Evolutionary conservation across 768 basidiomycete species (phyloP).

Genomic region (Ramaria rubella): DNA sequence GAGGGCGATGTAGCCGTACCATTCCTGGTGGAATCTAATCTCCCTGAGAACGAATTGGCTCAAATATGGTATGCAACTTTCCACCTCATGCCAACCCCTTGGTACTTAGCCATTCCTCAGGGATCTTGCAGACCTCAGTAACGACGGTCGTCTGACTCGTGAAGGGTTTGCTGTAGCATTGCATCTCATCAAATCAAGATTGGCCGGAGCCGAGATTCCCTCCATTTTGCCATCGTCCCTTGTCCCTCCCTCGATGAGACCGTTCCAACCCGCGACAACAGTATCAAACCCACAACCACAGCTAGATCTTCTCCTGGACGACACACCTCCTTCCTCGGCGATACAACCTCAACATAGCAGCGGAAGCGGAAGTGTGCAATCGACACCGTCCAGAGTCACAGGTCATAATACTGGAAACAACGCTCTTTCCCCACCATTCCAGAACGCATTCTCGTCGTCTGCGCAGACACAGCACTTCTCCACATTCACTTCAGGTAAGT

Average conservation of each 20-base stretch:
- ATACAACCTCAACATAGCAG: conserved; percentile 1
- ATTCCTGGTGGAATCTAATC: conserved; percentile 87
- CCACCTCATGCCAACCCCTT: neutral
- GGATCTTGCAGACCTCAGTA: conserved; percentile 89
- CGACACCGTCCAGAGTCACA: neutral
- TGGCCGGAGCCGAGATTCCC: conserved; percentile 75
- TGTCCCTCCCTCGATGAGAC: conserved; percentile 77
- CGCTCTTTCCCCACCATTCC: neutral
- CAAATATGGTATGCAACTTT: conserved; percentile 69
- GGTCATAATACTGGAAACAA: neutral
- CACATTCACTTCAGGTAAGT: neutral
- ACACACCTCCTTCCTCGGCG: conserved; percentile 26
- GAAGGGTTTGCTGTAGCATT: conserved; percentile 96
- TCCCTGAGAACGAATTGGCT: conserved; percentile 79
- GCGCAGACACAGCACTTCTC: conserved; percentile 31
- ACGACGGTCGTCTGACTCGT: conserved; percentile 77
- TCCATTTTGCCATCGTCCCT: conserved; percentile 61
- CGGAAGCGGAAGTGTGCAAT: neutral
- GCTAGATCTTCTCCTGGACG: conserved; percentile 42
- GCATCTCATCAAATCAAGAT: conserved; percentile 83
- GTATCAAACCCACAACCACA: conserved; percentile 33
- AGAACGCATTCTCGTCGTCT: conserved; percentile 10
- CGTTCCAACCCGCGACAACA: neutral
- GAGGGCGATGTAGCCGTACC: conserved; percentile 94
- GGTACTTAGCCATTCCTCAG: conserved; percentile 34